A percentile compares a stretch with the other conserved stretches of the same genome.
Conservation (phyloP, 768 basidiomycete species). For the Tricholoma saponaceum region DNA sequence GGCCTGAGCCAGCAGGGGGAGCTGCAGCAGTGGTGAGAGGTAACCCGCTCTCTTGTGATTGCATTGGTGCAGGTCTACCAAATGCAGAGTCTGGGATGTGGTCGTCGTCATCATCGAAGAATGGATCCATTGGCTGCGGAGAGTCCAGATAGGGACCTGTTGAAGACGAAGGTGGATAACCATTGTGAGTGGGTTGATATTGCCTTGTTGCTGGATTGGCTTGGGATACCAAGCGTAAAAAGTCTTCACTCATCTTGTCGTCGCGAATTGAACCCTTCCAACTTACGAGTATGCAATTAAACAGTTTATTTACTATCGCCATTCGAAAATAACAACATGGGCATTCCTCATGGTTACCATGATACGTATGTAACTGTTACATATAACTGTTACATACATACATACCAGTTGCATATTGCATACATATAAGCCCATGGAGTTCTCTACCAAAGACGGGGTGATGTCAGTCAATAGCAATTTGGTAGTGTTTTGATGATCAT, state of each 20-base stretch:
- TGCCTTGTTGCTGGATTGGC: conserved; percentile 60
- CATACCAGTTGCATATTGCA: no score
- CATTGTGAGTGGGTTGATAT: conserved; percentile 48
- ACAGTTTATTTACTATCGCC: background rate
- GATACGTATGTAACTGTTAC: no score
- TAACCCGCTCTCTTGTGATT: conserved; percentile 51
- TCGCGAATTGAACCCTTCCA: conserved; percentile 5
- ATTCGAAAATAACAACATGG: background rate
- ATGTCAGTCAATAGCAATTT: no score
- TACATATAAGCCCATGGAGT: no score
- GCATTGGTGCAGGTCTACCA: conserved; percentile 44
- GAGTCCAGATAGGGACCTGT: conserved; percentile 37
- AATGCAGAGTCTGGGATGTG: conserved; percentile 68
- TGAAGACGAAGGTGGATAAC: conserved; percentile 56
- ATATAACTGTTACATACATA: no score
- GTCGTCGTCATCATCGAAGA: conserved; percentile 85
- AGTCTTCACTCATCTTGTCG: conserved; percentile 62
- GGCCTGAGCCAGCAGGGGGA: conserved; percentile 53
- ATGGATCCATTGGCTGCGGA: conserved; percentile 71
- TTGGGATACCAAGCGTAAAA: conserved; percentile 66
- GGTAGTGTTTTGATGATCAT: no score
- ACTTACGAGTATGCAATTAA: no score
- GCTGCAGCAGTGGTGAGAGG: conserved; percentile 58
- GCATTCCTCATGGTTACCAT: no score
- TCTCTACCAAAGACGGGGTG: no score